A percentile compares a stretch with the other conserved stretches of the same genome.
Conservation (phyloP, 2,329 filamentous ascomycete genomes). For the Hypoxylon sp. region DNA sequence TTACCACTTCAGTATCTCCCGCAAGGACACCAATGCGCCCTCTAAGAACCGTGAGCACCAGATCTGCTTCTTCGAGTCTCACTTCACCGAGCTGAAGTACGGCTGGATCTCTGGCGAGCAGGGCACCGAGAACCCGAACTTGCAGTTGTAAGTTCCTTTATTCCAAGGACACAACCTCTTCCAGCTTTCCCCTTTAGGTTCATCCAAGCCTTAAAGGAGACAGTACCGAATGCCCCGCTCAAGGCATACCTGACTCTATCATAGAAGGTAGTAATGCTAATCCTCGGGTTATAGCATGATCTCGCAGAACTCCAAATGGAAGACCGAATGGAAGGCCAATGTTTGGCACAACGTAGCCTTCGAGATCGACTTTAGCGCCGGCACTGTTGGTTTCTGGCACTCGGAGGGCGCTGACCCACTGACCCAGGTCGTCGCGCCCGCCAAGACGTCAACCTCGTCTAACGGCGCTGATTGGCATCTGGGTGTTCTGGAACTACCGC, state of each 20-base stretch:
- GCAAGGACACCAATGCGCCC: slow-evolving; percentile 71
- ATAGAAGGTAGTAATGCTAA: background rate
- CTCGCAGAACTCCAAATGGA: slow-evolving; percentile 74
- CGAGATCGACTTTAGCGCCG: slow-evolving; percentile 75
- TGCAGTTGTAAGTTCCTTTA: slow-evolving; percentile 66
- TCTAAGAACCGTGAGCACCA: slow-evolving; percentile 77
- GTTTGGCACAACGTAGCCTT: slow-evolving; percentile 84
- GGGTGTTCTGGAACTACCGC: slow-evolving; percentile 76
- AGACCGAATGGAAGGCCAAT: slow-evolving; percentile 71
- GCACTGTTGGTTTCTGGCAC: slow-evolving; percentile 78
- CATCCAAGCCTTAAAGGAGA: background rate
- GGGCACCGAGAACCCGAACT: slow-evolving; percentile 64
- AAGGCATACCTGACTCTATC: background rate
- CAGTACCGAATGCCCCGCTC: background rate
- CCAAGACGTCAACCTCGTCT: slow-evolving; percentile 71
- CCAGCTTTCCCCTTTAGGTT: background rate
- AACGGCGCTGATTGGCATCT: slow-evolving; percentile 82
- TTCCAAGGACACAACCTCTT: background rate
- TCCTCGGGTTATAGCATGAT: slow-evolving; percentile 62
- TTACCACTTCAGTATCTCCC: slow-evolving; percentile 80
- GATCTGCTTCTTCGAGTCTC: slow-evolving; percentile 73
- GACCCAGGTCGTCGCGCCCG: slow-evolving; percentile 71
- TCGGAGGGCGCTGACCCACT: slow-evolving; percentile 74
- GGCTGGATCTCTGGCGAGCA: slow-evolving; percentile 70
- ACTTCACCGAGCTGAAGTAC: slow-evolving; percentile 83